Evolutionary conservation across 306 rosid species (phyloP).

Genomic region (Fragaria nilgerrensis): DNA sequence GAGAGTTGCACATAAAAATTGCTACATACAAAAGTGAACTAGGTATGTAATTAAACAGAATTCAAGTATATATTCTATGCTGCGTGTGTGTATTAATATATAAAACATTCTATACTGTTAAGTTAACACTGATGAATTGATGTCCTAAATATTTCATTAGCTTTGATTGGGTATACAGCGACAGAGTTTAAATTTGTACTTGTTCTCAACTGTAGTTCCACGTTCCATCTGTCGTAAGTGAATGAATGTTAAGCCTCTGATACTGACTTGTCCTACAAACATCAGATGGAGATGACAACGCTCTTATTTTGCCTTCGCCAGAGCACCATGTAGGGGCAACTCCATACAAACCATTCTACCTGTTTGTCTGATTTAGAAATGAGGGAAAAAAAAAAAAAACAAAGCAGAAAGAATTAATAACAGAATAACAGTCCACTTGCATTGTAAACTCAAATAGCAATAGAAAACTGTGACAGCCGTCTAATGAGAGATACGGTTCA

Average conservation of each 20-base stretch:
- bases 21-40: no score
- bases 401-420: constrained; percentile 6
- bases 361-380: constrained; percentile 39
- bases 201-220: constrained; percentile 7
- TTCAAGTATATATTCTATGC: not conserved
- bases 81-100: not conserved
- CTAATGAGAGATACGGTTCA: not conserved
- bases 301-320: not conserved
- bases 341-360: constrained; percentile 31
- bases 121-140: not conserved
- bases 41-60: no score
- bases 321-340: constrained; percentile 17
- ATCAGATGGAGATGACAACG: not conserved
- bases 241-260: not conserved
- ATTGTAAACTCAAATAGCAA: not conserved
- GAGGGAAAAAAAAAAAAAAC: not conserved
- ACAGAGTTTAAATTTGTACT: constrained; percentile 18
- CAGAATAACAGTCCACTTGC: not conserved
- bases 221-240: not conserved
- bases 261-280: not conserved
- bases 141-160: not conserved
- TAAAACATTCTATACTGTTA: not conserved
- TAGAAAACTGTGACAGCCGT: not conserved
- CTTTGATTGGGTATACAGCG: not conserved
- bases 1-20: not conserved